Conservation (phyloP, 148 eudicot species). For the Cornus kousa region DNA sequence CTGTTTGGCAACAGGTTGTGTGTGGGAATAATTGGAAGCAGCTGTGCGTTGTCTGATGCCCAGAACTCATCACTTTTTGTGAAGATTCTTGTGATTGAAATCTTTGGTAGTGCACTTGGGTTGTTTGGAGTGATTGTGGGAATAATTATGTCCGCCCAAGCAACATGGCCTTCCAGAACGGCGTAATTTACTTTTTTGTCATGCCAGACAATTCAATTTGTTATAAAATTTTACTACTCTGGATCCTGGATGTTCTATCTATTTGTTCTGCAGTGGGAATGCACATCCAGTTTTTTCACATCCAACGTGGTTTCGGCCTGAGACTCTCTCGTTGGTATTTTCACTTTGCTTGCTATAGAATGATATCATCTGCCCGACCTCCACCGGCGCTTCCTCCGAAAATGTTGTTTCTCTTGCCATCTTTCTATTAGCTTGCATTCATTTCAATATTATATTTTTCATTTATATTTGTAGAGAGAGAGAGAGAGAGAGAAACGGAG, state of each 20-base stretch:
- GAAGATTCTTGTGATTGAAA: slow-evolving; percentile 82
- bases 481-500: too few relatives aligned
- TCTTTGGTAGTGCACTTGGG: slow-evolving; percentile 85
- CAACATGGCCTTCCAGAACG: slow-evolving; percentile 69
- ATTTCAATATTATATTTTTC: background rate
- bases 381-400: too few relatives aligned
- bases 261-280: background rate
- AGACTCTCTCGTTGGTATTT: too few relatives aligned
- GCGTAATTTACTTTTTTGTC: background rate
- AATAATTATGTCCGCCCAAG: slow-evolving; percentile 91
- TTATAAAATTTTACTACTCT: background rate
- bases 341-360: too few relatives aligned
- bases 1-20: slow-evolving; percentile 46
- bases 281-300: too few relatives aligned
- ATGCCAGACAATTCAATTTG: background rate
- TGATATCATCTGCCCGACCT: too few relatives aligned
- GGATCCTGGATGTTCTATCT: background rate
- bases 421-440: background rate
- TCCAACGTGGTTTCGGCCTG: too few relatives aligned
- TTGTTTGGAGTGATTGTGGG: slow-evolving; percentile 90
- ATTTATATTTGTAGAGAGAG: too few relatives aligned
- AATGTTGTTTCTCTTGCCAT: background rate
- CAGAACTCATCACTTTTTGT: slow-evolving; percentile 87
- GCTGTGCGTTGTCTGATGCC: slow-evolving; percentile 88
- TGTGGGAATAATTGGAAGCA: slow-evolving; percentile 88